phyloP scores from a whole-genome alignment of 2,329 filamentous ascomycete genomes.

The Ustulina deusta region DNA sequence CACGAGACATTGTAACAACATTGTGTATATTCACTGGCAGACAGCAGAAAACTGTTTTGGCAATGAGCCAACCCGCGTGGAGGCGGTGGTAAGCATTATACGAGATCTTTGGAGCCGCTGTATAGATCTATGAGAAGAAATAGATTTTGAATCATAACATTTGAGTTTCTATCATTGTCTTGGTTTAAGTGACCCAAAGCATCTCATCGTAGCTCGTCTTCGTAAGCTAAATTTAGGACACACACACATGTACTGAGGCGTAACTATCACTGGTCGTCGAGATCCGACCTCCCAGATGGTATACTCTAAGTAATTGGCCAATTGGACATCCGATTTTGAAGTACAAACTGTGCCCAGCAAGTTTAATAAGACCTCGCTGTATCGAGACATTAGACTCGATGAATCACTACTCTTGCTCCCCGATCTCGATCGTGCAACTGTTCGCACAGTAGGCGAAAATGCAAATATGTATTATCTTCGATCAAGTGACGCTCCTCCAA shows the following conservation, averaged over 20 bases:
- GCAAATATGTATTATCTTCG: background rate
- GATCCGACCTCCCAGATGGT: no score
- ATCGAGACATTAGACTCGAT: background rate
- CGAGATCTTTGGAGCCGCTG: background rate
- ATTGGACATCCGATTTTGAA: no score
- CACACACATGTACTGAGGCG: no score
- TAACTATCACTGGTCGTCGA: no score
- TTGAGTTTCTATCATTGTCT: background rate
- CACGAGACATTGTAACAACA: conserved; percentile 31
- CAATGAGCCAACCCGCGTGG: background rate
- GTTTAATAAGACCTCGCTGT: no score
- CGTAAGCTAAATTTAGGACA: no score
- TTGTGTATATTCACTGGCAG: conserved; percentile 21
- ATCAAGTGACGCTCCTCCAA: background rate
- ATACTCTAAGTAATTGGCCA: no score
- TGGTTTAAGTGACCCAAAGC: background rate
- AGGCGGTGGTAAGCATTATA: conserved; percentile 3
- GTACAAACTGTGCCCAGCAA: no score
- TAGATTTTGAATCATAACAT: conserved; percentile 20
- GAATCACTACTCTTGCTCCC: background rate
- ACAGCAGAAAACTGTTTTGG: background rate
- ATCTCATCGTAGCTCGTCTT: no score
- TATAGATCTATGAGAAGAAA: conserved; percentile 9
- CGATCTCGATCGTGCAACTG: background rate
- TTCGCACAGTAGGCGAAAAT: background rate